A percentile compares a stretch with the other conserved stretches of the same genome.
Evolutionary conservation across 1,139 yeast genomes (phyloP).

Genomic region (Sugiyamaella castrensis): DNA sequence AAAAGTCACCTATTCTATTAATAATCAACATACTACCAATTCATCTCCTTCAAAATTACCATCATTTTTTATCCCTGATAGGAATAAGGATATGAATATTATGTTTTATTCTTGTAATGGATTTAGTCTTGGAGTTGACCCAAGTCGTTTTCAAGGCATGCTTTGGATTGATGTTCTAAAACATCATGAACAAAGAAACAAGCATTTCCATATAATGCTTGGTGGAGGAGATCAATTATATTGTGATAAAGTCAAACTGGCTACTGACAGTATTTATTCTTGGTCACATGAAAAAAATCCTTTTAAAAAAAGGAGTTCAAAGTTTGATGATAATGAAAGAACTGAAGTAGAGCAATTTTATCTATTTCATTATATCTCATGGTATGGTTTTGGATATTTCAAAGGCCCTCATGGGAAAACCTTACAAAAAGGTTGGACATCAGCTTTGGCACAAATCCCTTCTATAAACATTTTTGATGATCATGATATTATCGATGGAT

Average conservation of each 20-base stretch:
- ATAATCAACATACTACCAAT: slow-evolving; percentile 43
- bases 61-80: slow-evolving; percentile 59
- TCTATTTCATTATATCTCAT: slow-evolving; percentile 66
- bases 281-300: slow-evolving; percentile 62
- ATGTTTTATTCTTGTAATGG: slow-evolving; percentile 90
- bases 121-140: slow-evolving; percentile 73
- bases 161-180: slow-evolving; percentile 82
- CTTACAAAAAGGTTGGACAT: slow-evolving; percentile 63
- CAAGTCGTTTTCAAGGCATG: slow-evolving; percentile 63
- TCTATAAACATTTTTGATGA: slow-evolving; percentile 76
- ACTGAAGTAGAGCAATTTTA: slow-evolving; percentile 63
- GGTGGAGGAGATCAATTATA: slow-evolving; percentile 98
- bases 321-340: slow-evolving; percentile 48
- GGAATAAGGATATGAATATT: slow-evolving; percentile 65
- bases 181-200: slow-evolving; percentile 55
- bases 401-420: slow-evolving; percentile 63
- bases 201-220: slow-evolving; percentile 83
- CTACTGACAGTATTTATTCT: slow-evolving; percentile 47
- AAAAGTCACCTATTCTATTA: slow-evolving; percentile 57
- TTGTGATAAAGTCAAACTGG: slow-evolving; percentile 69
- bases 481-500: slow-evolving; percentile 94
- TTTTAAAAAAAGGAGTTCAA: slow-evolving; percentile 43
- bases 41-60: slow-evolving; percentile 18
- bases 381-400: slow-evolving; percentile 94
- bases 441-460: slow-evolving; percentile 79